These are phyloP conservation scores for Chalciporus piperatus DNA, from an alignment of 768 basidiomycete species.

Conservation along the genomic window DNA sequence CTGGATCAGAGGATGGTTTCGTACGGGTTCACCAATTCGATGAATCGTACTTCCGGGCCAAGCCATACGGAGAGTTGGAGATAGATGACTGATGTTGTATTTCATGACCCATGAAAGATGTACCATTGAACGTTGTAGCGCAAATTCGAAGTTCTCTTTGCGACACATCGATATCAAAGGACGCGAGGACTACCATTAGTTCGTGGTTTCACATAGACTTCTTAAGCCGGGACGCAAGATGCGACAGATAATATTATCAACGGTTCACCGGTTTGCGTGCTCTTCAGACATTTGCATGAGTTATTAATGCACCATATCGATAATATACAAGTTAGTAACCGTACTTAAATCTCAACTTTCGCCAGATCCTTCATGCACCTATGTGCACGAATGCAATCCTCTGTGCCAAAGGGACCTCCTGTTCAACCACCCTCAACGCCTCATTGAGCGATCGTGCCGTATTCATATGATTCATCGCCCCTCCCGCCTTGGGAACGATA, in stretches of 20 bases:
- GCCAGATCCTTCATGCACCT: constrained; percentile 16
- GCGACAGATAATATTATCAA: no score
- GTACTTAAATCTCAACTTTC: no score
- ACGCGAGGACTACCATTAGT: no score
- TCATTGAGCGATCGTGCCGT: constrained; percentile 19
- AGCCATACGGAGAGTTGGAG: constrained; percentile 90
- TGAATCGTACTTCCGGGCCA: constrained; percentile 88
- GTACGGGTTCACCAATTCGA: constrained; percentile 91
- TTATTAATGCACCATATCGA: not conserved
- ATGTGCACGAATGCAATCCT: constrained; percentile 29
- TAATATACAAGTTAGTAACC: not conserved
- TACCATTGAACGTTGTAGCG: not conserved
- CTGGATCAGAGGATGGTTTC: constrained; percentile 96
- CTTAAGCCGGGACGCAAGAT: no score
- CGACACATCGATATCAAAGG: no score
- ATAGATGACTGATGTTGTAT: constrained; percentile 48
- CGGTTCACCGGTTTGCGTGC: no score
- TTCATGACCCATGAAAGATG: constrained; percentile 7
- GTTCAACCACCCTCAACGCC: constrained; percentile 13
- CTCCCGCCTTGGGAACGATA: constrained; percentile 10
- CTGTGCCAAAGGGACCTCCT: constrained; percentile 19
- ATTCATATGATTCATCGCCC: constrained; percentile 11
- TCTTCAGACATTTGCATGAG: no score
- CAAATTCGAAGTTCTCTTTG: no score
- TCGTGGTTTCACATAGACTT: no score